Percentiles rank a stretch among this genome's conserved stretches.
phyloP scores from a whole-genome alignment of 257 asterid species.

The Osmanthus fragrans region DNA sequence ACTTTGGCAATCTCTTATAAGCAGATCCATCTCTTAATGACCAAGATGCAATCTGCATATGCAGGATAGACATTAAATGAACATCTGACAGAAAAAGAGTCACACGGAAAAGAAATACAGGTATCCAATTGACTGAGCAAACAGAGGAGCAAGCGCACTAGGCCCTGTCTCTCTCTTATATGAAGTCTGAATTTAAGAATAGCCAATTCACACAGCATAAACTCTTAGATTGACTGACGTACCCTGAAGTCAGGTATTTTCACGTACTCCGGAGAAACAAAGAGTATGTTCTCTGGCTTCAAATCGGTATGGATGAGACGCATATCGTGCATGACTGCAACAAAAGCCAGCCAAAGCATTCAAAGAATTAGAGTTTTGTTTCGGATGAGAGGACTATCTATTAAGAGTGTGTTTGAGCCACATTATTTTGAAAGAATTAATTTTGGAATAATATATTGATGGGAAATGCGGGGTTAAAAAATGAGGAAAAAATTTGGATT shows the following conservation, averaged over 20 bases:
- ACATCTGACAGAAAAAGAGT: not conserved
- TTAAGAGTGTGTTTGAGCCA: too few relatives aligned
- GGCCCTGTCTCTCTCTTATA: too few relatives aligned
- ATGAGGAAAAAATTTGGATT: too few relatives aligned
- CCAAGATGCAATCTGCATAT: conserved; percentile 45
- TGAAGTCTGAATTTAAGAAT: not conserved
- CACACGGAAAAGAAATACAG: not conserved
- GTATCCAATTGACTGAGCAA: too few relatives aligned
- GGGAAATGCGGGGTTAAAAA: too few relatives aligned
- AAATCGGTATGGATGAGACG: conserved; percentile 56
- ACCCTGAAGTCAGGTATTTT: conserved; percentile 52
- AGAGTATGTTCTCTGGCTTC: conserved; percentile 60
- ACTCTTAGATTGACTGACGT: conserved; percentile 8
- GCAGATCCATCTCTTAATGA: conserved; percentile 38
- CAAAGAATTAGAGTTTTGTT: not conserved
- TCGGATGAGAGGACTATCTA: not conserved
- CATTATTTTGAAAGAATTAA: too few relatives aligned
- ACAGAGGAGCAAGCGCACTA: too few relatives aligned
- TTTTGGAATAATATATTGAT: too few relatives aligned
- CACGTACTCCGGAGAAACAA: conserved; percentile 50
- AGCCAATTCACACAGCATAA: not conserved
- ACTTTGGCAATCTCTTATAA: conserved; percentile 48
- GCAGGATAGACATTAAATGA: not conserved
- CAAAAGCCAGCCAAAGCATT: not conserved
- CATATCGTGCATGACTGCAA: conserved; percentile 49